phyloP scores from a whole-genome alignment of 2,329 filamentous ascomycete genomes.

The Colletotrichum godetiae region DNA sequence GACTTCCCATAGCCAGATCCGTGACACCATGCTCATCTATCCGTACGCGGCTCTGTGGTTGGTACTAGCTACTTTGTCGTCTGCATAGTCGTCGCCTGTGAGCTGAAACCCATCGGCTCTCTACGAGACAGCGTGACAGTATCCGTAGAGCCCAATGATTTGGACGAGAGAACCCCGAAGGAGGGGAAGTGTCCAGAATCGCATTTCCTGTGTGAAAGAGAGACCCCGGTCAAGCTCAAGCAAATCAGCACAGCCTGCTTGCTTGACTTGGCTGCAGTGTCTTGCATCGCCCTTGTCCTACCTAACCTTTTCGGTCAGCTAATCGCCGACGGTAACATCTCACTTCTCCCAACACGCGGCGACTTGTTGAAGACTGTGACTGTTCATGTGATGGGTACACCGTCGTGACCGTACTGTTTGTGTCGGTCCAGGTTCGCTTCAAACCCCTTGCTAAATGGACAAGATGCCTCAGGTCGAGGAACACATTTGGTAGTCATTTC shows the following conservation, averaged over 20 bases:
- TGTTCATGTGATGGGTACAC: constrained; percentile 5
- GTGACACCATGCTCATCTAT: constrained; percentile 36
- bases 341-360: not conserved
- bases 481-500: not conserved
- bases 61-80: not conserved
- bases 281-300: constrained; percentile 30
- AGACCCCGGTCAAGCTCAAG: constrained; percentile 13
- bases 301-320: constrained; percentile 34
- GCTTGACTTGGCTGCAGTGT: constrained; percentile 37
- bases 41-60: not conserved
- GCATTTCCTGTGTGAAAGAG: not conserved
- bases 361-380: constrained; percentile 17
- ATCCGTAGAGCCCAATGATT: constrained; percentile 12
- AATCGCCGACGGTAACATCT: constrained; percentile 9
- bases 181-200: not conserved
- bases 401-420: not conserved
- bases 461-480: not conserved
- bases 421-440: constrained; percentile 10
- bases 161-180: constrained; percentile 24
- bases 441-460: not conserved
- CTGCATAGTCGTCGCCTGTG: constrained; percentile 8
- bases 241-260: constrained; percentile 14
- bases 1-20: constrained; percentile 45
- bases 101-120: constrained; percentile 10
- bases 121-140: constrained; percentile 3